phyloP scores from a whole-genome alignment of 73 alveolate genomes.

The Tetrahymena borealis region DNA sequence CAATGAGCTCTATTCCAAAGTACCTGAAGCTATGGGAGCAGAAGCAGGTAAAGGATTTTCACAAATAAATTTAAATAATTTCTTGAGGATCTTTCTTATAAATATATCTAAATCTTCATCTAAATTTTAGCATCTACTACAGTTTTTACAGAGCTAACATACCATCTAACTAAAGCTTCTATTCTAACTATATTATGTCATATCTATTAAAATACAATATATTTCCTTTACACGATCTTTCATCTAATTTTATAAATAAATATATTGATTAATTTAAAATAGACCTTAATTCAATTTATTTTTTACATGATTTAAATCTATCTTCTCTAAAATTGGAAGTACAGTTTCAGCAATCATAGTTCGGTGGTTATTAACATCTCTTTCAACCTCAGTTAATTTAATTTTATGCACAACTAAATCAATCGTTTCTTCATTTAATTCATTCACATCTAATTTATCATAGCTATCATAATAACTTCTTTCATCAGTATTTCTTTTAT shows the following conservation, averaged over 20 bases:
- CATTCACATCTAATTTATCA: not conserved
- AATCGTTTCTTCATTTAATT: not conserved
- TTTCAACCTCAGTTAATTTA: not conserved
- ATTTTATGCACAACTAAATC: not conserved
- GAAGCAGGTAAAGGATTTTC: not conserved
- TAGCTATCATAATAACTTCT: not conserved
- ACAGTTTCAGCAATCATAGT: not conserved
- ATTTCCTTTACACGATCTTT: not conserved
- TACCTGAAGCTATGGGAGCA: not conserved
- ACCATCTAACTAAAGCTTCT: conserved; percentile 1
- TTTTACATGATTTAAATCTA: not conserved
- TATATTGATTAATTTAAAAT: not conserved
- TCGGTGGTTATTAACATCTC: not conserved
- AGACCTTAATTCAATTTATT: not conserved
- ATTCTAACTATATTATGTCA: not conserved
- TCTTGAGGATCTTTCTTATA: not conserved
- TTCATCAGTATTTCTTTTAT: not conserved
- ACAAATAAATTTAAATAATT: not conserved
- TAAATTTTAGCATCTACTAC: not conserved
- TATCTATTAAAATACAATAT: not conserved
- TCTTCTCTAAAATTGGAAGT: not conserved
- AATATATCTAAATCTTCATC: not conserved
- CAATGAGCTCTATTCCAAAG: not conserved
- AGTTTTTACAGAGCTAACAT: not conserved
- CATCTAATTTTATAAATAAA: not conserved